Percentiles rank a stretch among this genome's conserved stretches.
phyloP scores from a whole-genome alignment of 495 filamentous ascomycete species.

The Letharia columbiana region DNA sequence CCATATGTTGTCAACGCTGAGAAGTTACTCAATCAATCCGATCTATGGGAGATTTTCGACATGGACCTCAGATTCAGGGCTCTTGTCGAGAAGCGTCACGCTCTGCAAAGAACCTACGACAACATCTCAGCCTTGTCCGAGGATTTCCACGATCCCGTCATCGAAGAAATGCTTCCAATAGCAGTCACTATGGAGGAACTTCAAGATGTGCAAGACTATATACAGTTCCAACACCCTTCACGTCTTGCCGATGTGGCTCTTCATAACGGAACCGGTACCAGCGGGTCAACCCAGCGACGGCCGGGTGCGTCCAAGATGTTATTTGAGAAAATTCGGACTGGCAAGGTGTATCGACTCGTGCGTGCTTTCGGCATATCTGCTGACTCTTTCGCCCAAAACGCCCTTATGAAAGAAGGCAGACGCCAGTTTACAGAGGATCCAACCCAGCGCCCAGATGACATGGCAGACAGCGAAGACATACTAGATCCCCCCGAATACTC shows the following conservation, averaged over 20 bases:
- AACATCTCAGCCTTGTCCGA: constrained; percentile 51
- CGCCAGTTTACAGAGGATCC: constrained; percentile 80
- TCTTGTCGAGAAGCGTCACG: constrained; percentile 77
- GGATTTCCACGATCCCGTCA: constrained; percentile 48
- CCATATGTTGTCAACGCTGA: constrained; percentile 70
- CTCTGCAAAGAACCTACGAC: constrained; percentile 67
- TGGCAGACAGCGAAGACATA: constrained; percentile 71
- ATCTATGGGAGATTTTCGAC: constrained; percentile 90
- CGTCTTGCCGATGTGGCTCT: constrained; percentile 65
- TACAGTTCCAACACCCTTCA: constrained; percentile 87
- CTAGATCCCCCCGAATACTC: constrained; percentile 63
- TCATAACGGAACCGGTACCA: constrained; percentile 43
- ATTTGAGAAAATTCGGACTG: constrained; percentile 74
- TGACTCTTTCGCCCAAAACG: constrained; percentile 78
- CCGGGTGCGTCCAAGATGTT: constrained; percentile 65
- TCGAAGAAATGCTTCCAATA: constrained; percentile 69
- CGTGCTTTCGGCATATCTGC: constrained; percentile 84
- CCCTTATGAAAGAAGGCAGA: constrained; percentile 59
- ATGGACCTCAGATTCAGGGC: constrained; percentile 90
- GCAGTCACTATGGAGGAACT: constrained; percentile 84
- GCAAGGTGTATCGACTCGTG: constrained; percentile 72
- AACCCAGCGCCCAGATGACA: constrained; percentile 61
- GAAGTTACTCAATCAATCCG: constrained; percentile 83
- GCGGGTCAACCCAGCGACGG: constrained; percentile 52
- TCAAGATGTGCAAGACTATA: constrained; percentile 91